Evolutionary conservation across 169 alveolate genomes (phyloP).

Genomic region (Blepharisma undulans): DNA sequence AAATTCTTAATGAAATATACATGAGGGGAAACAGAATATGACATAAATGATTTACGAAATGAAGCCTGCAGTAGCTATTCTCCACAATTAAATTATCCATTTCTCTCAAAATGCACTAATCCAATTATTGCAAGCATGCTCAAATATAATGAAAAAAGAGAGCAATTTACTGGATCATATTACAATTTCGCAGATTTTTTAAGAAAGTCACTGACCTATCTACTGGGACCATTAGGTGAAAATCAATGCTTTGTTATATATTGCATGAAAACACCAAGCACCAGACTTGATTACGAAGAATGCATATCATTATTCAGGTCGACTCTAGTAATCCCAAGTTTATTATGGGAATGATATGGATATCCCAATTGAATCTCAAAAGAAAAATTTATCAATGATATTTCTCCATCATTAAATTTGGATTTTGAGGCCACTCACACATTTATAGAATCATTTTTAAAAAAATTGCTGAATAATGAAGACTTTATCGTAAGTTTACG

Average conservation of each 20-base stretch:
- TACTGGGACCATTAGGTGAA: neutral
- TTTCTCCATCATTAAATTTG: neutral
- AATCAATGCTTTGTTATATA: neutral
- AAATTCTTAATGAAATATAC: slow-evolving; percentile 11
- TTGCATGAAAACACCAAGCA: neutral
- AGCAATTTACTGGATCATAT: neutral
- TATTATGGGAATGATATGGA: slow-evolving; percentile 41
- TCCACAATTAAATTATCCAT: neutral
- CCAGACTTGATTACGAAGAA: neutral
- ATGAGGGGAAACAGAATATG: slow-evolving; percentile 29
- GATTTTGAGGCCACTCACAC: neutral
- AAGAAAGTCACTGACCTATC: neutral
- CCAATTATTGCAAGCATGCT: neutral
- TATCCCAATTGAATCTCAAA: neutral
- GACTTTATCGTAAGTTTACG: neutral
- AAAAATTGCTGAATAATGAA: neutral
- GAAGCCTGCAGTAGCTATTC: neutral
- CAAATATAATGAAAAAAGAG: neutral
- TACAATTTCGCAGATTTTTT: neutral
- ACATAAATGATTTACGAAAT: neutral
- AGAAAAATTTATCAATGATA: neutral
- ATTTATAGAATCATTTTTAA: neutral
- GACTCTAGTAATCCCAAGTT: slow-evolving; percentile 7
- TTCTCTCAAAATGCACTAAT: neutral
- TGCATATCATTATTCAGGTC: neutral